These are phyloP conservation scores for Xylariaceae sp. DNA, from an alignment of 2,329 filamentous ascomycete species.

Conservation along the genomic window DNA sequence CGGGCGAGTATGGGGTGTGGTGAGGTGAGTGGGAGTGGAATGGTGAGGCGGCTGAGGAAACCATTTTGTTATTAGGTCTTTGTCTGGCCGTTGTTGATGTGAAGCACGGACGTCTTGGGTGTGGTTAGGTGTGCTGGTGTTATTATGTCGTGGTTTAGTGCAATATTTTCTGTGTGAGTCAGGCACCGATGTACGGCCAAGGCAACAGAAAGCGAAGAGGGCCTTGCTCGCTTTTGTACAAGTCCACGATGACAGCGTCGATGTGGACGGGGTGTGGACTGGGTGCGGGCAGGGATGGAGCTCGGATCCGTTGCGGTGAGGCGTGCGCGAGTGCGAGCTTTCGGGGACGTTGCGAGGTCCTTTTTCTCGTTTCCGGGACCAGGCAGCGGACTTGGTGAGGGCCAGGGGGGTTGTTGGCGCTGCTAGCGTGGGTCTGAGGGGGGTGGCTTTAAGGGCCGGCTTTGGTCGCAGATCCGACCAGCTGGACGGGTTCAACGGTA, in stretches of 20 bases:
- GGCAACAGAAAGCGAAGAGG: constrained; percentile 25
- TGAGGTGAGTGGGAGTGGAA: constrained; percentile 28
- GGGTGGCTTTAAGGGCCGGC: not conserved
- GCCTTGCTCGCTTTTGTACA: constrained; percentile 30
- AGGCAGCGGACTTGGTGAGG: constrained; percentile 15
- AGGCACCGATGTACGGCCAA: constrained; percentile 34
- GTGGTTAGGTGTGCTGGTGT: constrained; percentile 21
- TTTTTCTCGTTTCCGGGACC: not conserved
- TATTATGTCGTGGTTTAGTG: constrained; percentile 29
- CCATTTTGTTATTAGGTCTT: constrained; percentile 31
- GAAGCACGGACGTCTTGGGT: constrained; percentile 3
- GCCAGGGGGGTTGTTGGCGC: constrained; percentile 17
- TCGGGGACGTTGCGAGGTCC: constrained; percentile 5
- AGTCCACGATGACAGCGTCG: constrained; percentile 22
- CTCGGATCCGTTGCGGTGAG: constrained; percentile 1
- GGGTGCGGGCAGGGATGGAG: constrained; percentile 16
- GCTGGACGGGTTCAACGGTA: constrained; percentile 8
- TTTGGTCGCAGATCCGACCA: not conserved
- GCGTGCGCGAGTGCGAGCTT: not conserved
- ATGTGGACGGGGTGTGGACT: constrained; percentile 20
- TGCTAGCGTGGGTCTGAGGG: constrained; percentile 13
- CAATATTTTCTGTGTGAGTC: constrained; percentile 31
- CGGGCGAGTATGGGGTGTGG: constrained; percentile 36
- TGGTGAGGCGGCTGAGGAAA: constrained; percentile 28
- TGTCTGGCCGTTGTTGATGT: constrained; percentile 7